Base-by-base conservation (phyloP, 371 early-diverging fungal genomes). In the Mortierella sp. region DNA sequence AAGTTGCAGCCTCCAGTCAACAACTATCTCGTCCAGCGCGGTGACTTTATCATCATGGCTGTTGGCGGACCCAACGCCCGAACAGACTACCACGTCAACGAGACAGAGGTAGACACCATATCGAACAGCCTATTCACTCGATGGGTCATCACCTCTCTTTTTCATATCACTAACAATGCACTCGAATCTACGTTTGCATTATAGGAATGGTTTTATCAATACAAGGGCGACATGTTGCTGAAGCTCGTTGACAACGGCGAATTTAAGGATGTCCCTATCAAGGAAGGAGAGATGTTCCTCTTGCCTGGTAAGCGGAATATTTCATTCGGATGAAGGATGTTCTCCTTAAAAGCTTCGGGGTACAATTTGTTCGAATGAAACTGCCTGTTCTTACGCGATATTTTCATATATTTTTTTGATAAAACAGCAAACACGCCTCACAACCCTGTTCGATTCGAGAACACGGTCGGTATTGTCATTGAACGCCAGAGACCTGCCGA, bases 181-280 rank as follows among this genome's bases (percentile, higher is more conserved):
- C 20, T 47, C 9, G 10, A 47, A 18, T 40, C 35, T 10, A 63
- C 20, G 20, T 24, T 20, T 35, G 0, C 30, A 10, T 51, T 20
- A 52, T 76, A 95, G 92, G 99, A 98, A 84, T 98, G 96, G 95
- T 98, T 98, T 85, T 96, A 93, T 86, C 98, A 98, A 85, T 84
- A 94, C 87, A 94, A 95, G 85, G 99, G 99, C 5, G 90, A 92
- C 58, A 92, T 97, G 93, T 68, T 94, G 26, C 88, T 98, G 59
- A 97, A 93, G 72, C 89, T 97, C 55, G 95, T 94, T 0, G 95
- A 94, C 35, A 87, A 91, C 64, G 89, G 90, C 65, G 92, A 91
- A 72, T 92, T 93, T 72, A 92, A 88, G 70, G 96, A 97, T 88
- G 89, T 97, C 63, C 78, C 87, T 61, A 94, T 98, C 76, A 79